Percentiles rank a stretch among this genome's conserved stretches.
phyloP scores from a whole-genome alignment of 805 yeast species.

The Sugiyamaella boreocaroliniensis region DNA sequence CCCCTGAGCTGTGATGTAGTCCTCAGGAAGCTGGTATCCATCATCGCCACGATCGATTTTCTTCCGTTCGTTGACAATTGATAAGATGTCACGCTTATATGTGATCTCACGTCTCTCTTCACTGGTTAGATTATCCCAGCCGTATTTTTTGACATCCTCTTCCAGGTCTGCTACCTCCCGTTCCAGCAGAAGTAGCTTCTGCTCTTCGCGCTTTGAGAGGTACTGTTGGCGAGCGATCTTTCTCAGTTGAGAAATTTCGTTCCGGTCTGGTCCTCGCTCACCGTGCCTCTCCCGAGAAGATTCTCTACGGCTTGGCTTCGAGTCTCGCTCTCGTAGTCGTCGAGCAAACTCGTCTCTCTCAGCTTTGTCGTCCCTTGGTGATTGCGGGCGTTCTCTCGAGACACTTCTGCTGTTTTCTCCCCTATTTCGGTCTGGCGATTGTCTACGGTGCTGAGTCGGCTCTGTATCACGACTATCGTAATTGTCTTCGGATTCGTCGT shows the following conservation, averaged over 20 bases:
- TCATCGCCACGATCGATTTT: constrained; percentile 30
- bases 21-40: constrained; percentile 54
- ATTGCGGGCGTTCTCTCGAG: constrained; percentile 30
- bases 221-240: constrained; percentile 45
- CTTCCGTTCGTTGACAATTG: constrained; percentile 38
- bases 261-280: constrained; percentile 3
- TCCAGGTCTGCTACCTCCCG: constrained; percentile 46
- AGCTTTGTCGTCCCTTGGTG: constrained; percentile 24
- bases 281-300: neutral
- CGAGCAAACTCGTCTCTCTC: constrained; percentile 31
- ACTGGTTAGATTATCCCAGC: constrained; percentile 47
- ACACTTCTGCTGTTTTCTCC: neutral
- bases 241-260: constrained; percentile 32
- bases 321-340: constrained; percentile 21
- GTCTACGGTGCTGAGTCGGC: too few species aligned
- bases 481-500: neutral
- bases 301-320: constrained; percentile 5
- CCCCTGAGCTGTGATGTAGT: constrained; percentile 46
- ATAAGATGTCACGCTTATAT: constrained; percentile 45
- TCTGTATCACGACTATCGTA: constrained; percentile 3
- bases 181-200: constrained; percentile 38
- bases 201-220: constrained; percentile 42
- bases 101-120: constrained; percentile 47
- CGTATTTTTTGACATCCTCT: constrained; percentile 42
- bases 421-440: too few species aligned